Evolutionary conservation across 106 monocot genomes (phyloP), one percentile per base, ranked within the genome.

Genomic region (Apostasia shenzhenica): DNA sequence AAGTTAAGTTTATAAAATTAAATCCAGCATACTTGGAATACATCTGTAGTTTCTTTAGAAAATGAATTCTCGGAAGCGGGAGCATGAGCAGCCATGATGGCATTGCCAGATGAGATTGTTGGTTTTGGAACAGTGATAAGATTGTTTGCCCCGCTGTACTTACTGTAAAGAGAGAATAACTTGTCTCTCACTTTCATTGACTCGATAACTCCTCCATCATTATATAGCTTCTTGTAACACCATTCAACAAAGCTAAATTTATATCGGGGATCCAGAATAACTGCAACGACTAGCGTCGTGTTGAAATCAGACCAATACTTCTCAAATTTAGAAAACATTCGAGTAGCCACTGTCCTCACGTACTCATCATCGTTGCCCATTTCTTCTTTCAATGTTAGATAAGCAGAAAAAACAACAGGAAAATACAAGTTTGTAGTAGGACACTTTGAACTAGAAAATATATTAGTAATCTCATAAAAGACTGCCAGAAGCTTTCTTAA

Each of bases 261-360:
- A 70, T 70, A 70, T 41, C 69, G 43, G 44, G 69, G 69, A 70
- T 71, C 71, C 10, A 71, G 45, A 46, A 71, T 71, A 41, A 71
- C 45, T 1, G 45, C 57, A 11, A 71, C 59, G 10, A 14, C 41
- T 38, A 71, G 48, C 47, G 59, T 57, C 41, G 59, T 37, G 56
- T 45, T 57, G 26, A 45, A 71, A 38, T 46, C 56, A 3, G 10
- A 58, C 57, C 57, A 71, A 71, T 71, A 71, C 52, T 59, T 71
- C 14, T 71, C 45, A 59, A 71, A 71, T 2, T 59, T 71, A 8
- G 47, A 57, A 8, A 57, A 44, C 59, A 71, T 59, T 5, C 2
- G 47, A 8, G 58, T 47, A 0, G 45, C 71, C 7, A 71, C 26
- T 48, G 45, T 48, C 57, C 57, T 71, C 57, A 59, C 43, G 14